These are phyloP conservation scores for Echeveria elegans DNA, from an alignment of 164 flowering plant species.

Conservation along the genomic window DNA sequence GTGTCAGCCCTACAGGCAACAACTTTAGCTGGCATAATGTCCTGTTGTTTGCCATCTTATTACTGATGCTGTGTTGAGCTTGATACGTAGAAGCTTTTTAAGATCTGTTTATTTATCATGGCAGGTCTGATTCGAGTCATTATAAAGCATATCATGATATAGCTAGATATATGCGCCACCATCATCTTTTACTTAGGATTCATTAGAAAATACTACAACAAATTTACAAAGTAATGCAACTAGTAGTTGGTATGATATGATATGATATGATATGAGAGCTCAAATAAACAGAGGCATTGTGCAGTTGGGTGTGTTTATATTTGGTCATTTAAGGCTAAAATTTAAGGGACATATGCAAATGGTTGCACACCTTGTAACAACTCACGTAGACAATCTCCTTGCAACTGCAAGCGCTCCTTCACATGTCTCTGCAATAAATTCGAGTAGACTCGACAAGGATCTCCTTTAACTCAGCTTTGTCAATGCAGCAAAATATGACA, in stretches of 20 bases:
- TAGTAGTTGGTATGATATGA: no score
- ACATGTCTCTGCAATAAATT: background rate
- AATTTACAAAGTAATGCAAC: background rate
- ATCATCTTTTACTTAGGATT: no score
- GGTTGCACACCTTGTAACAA: background rate
- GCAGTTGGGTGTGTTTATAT: background rate
- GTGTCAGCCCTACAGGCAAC: background rate
- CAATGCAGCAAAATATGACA: no score
- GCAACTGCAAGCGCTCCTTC: conserved; percentile 1
- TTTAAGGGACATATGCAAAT: background rate
- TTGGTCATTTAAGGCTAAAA: background rate
- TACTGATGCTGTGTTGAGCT: background rate
- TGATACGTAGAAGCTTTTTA: no score
- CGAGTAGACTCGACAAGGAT: background rate
- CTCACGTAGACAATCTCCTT: no score
- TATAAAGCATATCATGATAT: no score
- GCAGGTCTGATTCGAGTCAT: no score
- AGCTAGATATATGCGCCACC: no score
- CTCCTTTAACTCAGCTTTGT: background rate
- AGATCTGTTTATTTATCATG: no score
- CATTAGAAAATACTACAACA: no score
- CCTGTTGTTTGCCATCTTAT: background rate
- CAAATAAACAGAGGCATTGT: background rate
- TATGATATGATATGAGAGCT: background rate
- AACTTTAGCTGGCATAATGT: background rate